Base-by-base conservation (phyloP, 1,284 basidiomycete genomes). In the Paramarasmius palmivorus region DNA sequence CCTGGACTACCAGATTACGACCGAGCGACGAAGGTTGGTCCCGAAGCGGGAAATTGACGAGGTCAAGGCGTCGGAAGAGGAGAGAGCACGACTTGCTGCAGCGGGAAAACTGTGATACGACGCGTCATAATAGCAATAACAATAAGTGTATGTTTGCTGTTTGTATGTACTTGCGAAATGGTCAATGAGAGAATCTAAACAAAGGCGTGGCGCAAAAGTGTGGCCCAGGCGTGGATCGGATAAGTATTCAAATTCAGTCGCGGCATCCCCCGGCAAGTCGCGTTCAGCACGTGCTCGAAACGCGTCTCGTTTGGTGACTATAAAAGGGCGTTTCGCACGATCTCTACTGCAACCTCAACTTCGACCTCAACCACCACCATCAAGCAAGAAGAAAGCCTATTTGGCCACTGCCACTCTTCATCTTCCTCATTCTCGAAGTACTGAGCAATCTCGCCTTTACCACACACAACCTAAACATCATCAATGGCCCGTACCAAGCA, bases 401-500 rank as follows among this genome's bases (percentile, higher is more conserved):
- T 32, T 12, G n/a, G n/a, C n/a, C n/a, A n/a, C n/a, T n/a, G 29
- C 29, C 29, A 32, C 12, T 32, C 29, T 32, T 32, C 41, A 44
- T n/a, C 41, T 23, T 7, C 41, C 12, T 25, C 22, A 15, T n/a
- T n/a, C n/a, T n/a, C n/a, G n/a, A n/a, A n/a, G n/a, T n/a, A n/a
- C n/a, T n/a, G 49, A 61, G 64, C 64, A 56, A 65, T 65, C 59
- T 73, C 22, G 17, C 26, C 34, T 48, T 4, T 35, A 22, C n/a
- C 12, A n/a, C 12, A 15, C 36, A 23, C 49, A 40, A 23, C 40
- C 26, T 22, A 38, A 40, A 35, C 71, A 67, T 29, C 26, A 52
- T 41, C 41, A 61, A 68, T 67, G 66, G 65, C 66, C 23, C 80
- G 81, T 56, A 82, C 79, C 26, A 83, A 88, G 76, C 86, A 90